Evolutionary conservation across 2,329 filamentous ascomycete genomes (phyloP).

Genomic region (Apiospora aurea): DNA sequence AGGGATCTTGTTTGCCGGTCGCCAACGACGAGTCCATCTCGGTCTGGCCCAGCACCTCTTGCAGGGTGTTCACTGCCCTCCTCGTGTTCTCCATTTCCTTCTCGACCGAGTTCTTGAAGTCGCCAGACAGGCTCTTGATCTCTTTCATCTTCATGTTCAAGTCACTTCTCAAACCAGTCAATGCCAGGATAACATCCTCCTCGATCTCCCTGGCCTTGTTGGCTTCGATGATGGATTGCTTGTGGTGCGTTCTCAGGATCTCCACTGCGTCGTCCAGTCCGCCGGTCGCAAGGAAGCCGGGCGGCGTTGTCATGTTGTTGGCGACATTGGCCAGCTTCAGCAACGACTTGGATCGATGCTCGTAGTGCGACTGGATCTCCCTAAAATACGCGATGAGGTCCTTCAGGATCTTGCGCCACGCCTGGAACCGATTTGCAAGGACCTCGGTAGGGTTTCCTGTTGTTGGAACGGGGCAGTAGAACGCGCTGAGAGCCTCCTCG

Average conservation of each 20-base stretch:
- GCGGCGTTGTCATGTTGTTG: constrained; percentile 78
- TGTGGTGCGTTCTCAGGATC: constrained; percentile 83
- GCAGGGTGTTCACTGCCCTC: constrained; percentile 79
- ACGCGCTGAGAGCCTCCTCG: constrained; percentile 80
- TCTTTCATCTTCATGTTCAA: constrained; percentile 97
- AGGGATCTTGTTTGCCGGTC: constrained; percentile 90
- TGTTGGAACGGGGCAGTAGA: constrained; percentile 89
- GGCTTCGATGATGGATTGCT: constrained; percentile 77
- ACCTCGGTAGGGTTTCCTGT: constrained; percentile 87
- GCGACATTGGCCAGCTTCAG: constrained; percentile 84
- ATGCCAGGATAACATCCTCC: constrained; percentile 85
- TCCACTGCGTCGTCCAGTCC: constrained; percentile 89
- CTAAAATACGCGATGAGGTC: constrained; percentile 93
- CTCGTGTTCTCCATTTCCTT: constrained; percentile 90
- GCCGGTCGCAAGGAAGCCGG: constrained; percentile 78
- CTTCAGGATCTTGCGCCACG: constrained; percentile 94
- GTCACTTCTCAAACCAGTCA: constrained; percentile 86
- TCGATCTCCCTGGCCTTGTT: constrained; percentile 92
- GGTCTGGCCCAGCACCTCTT: constrained; percentile 80
- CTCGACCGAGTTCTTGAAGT: constrained; percentile 96
- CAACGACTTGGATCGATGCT: constrained; percentile 81
- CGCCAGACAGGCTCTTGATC: constrained; percentile 90
- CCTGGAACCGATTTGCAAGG: constrained; percentile 88
- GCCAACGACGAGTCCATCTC: constrained; percentile 79
- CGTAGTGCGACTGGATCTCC: constrained; percentile 89